A percentile compares a stretch with the other conserved stretches of the same genome.
Evolutionary conservation across 345 rosid species (phyloP).

Genomic region (Ricinus communis): DNA sequence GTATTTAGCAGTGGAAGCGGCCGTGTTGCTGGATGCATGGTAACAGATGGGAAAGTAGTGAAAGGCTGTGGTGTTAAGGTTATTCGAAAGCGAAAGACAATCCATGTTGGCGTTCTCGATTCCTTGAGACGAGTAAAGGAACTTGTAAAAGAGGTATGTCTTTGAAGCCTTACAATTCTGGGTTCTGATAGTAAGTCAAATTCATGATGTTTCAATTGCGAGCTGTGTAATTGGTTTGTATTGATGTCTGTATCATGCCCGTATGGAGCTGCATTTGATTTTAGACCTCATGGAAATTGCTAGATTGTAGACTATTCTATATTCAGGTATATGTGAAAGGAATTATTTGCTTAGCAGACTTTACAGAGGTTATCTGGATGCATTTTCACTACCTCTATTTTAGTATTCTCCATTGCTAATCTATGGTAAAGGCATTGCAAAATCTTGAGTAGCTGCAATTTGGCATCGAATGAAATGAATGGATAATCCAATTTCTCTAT

Average conservation of each 20-base stretch:
- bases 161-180: not conserved
- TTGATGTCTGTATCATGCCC: not conserved
- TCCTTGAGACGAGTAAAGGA: constrained; percentile 92
- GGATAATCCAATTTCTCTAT: not conserved
- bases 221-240: not conserved
- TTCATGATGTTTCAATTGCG: not conserved
- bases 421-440: not conserved
- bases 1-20: constrained; percentile 97
- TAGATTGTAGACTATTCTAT: not conserved
- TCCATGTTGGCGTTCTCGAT: constrained; percentile 71
- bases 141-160: constrained; percentile 80
- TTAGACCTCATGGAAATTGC: not conserved
- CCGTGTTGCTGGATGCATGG: constrained; percentile 98
- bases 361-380: not conserved
- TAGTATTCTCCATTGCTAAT: not conserved
- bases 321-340: not conserved
- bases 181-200: not conserved
- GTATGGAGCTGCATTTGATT: not conserved
- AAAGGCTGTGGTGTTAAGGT: constrained; percentile 87
- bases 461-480: not conserved
- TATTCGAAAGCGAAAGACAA: constrained; percentile 58
- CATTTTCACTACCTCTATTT: not conserved
- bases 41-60: constrained; percentile 78
- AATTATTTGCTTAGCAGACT: not conserved
- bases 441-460: not conserved